Evolutionary conservation across 768 basidiomycete species (phyloP), one percentile per base, ranked within the genome.

Genomic region (Russula foetens): DNA sequence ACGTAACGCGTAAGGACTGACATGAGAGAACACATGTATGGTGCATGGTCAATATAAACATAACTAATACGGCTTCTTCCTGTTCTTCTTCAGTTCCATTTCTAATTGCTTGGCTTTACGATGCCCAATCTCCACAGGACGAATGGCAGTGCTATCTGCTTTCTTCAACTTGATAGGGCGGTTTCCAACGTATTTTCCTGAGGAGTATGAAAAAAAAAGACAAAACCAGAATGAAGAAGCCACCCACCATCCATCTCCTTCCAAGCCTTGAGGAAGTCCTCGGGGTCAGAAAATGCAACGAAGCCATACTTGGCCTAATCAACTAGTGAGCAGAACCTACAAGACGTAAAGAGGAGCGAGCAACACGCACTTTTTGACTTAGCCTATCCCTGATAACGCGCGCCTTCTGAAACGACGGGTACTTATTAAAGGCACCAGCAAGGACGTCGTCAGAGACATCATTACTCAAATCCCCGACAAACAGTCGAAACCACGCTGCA

Each of bases 181-280:
- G 69, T 96, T 96, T 45, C 97, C 97, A 53, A 99, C 95, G 73
- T 99, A 99, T 78, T 98, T 98, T 64, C 95, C 95, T 86, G 49
- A 75, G 15, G 26, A 35, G 56, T 43, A 29, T 66, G 17, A 57
- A 28, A 39, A 33, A 51, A 58, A 56, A 31, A 31, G 35, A 38
- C 19, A 14, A 8, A 14, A 6, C 2, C 14, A 51, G 29, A 54
- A 1, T 33, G 53, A 3, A 43, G 45, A 24, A 71, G n/a, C n/a
- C 14, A 41, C 88, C 38, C 67, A 91, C 95, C 96, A 72, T 98
- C 94, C 95, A 97, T 98, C 73, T 98, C 95, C 71, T 98, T 98
- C 96, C 96, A 99, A 19, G 96, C 96, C 70, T 85, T 95, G 58
- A 99, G 72, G 73, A 98, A 98, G 71, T 99, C 97, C 74, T 99